A percentile compares a stretch with the other conserved stretches of the same genome.
Conservation (phyloP, 1,139 yeast species). For the Candida mesenterica region DNA sequence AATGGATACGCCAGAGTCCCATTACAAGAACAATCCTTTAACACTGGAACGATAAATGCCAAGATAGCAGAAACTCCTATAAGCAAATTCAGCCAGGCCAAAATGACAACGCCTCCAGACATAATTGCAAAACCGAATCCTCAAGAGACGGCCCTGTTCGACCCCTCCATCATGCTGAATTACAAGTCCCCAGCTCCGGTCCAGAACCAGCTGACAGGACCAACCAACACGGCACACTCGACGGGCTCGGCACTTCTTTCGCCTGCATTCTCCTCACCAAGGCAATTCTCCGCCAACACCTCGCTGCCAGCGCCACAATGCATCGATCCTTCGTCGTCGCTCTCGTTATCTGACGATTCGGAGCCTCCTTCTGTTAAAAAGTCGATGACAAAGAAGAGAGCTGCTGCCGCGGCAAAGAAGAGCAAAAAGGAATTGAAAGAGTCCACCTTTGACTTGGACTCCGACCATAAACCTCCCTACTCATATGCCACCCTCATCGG, state of each 20-base stretch:
- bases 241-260: conserved; percentile 33
- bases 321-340: conserved; percentile 16
- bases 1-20: conserved; percentile 16
- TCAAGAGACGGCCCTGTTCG: conserved; percentile 10
- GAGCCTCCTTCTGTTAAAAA: conserved; percentile 6
- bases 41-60: conserved; percentile 1
- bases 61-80: conserved; percentile 20
- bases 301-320: conserved; percentile 15
- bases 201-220: too few species aligned
- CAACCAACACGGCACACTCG: neutral
- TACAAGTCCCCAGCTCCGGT: too few species aligned
- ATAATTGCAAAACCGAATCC: conserved; percentile 10
- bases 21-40: conserved; percentile 16
- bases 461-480: conserved; percentile 78
- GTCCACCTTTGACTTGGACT: conserved; percentile 37
- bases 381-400: conserved; percentile 7
- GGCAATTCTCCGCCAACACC: conserved; percentile 2
- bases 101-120: conserved; percentile 41
- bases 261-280: conserved; percentile 52
- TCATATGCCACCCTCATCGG: conserved; percentile 94
- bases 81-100: conserved; percentile 14
- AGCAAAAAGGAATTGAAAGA: conserved; percentile 27
- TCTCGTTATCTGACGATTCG: conserved; percentile 10
- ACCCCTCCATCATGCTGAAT: conserved; percentile 6
- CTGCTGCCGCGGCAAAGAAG: conserved; percentile 18